A percentile compares a stretch with the other conserved stretches of the same genome.
Conservation (phyloP, 768 basidiomycete genomes). For the Leccinum obscurum region DNA sequence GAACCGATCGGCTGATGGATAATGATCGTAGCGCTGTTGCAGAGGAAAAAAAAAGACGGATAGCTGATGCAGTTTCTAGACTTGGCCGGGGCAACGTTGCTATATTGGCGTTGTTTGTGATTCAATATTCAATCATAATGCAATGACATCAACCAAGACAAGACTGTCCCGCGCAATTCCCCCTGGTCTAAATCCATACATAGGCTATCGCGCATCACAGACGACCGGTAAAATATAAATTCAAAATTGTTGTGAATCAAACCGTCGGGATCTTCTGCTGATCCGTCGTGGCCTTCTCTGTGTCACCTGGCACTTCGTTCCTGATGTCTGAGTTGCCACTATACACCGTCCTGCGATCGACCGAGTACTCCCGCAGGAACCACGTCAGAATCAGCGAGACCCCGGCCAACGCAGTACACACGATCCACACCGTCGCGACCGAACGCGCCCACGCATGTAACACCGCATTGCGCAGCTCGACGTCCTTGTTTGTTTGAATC, state of each 20-base stretch:
- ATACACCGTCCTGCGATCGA: conserved; percentile 51
- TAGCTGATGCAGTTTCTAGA: too few species aligned
- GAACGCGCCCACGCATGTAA: conserved; percentile 64
- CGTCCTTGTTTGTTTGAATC: background rate
- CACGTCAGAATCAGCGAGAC: conserved; percentile 38
- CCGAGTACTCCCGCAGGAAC: conserved; percentile 59
- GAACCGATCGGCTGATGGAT: too few species aligned
- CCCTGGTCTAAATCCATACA: too few species aligned
- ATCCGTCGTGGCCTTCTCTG: background rate
- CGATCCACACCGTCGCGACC: conserved; percentile 64
- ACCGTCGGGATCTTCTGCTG: background rate
- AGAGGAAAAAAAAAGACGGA: too few species aligned
- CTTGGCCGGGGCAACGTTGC: too few species aligned
- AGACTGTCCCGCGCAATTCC: too few species aligned
- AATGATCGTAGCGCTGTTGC: too few species aligned
- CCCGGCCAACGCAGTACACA: conserved; percentile 59
- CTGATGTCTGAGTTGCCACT: conserved; percentile 18
- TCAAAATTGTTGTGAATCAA: background rate
- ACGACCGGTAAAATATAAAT: background rate
- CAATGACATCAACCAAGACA: too few species aligned
- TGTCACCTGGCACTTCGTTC: conserved; percentile 24
- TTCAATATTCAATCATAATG: too few species aligned
- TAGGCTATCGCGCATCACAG: background rate
- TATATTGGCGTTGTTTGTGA: too few species aligned
- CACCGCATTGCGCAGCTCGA: conserved; percentile 33